A percentile compares a stretch with the other conserved stretches of the same genome.
Evolutionary conservation across 1,284 basidiomycete species (phyloP).

Genomic region (Puccinia triticina): DNA sequence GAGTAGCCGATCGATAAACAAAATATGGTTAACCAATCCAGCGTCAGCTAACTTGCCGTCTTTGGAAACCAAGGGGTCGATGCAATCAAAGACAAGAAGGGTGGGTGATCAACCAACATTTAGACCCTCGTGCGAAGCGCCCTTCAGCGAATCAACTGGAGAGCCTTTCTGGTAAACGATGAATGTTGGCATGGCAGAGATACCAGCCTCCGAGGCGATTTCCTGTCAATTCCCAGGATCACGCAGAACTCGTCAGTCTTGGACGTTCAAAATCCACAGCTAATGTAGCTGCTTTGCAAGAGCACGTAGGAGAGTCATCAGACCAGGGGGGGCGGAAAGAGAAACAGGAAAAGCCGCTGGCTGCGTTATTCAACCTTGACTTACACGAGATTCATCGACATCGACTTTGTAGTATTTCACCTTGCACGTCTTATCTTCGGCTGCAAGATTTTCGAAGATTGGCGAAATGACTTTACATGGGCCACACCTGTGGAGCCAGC

Average conservation of each 20-base stretch:
- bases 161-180: conserved; percentile 16
- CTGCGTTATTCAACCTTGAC: not conserved
- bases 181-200: conserved; percentile 48
- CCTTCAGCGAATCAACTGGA: conserved; percentile 25
- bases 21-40: too few relatives aligned
- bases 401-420: conserved; percentile 48
- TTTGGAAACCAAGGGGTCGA: not conserved
- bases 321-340: not conserved
- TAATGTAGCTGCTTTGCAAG: not conserved
- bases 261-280: not conserved
- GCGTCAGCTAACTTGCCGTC: not conserved
- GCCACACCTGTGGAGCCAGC: conserved; percentile 20
- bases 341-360: not conserved
- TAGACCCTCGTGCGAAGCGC: not conserved
- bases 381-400: conserved; percentile 37
- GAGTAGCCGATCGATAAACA: not conserved
- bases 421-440: conserved; percentile 20
- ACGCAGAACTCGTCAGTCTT: not conserved
- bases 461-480: conserved; percentile 42
- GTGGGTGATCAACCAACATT: not conserved
- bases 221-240: not conserved
- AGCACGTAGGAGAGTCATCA: not conserved
- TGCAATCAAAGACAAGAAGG: not conserved
- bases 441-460: conserved; percentile 32
- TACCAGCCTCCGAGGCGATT: conserved; percentile 24